Evolutionary conservation across 163 green algal species (phyloP).

Genomic region (Trebouxia gelatinosa): DNA sequence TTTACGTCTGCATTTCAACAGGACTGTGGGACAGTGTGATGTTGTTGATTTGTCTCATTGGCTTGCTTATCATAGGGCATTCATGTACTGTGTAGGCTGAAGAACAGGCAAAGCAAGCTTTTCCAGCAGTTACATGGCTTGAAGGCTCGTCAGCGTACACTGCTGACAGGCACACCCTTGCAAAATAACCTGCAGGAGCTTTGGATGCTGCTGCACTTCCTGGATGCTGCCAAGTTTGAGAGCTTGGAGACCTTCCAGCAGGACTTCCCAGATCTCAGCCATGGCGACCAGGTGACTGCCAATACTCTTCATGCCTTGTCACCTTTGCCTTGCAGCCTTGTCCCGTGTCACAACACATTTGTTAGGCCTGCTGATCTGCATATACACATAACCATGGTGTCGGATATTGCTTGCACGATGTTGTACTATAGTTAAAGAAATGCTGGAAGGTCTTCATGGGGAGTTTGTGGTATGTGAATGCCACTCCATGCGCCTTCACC

Average conservation of each 20-base stretch:
- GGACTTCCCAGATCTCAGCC: conserved; percentile 56
- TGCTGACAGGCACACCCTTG: conserved; percentile 62
- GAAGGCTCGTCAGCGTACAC: conserved; percentile 39
- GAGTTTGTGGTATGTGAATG: too few relatives aligned
- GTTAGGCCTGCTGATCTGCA: too few relatives aligned
- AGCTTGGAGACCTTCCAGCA: conserved; percentile 65
- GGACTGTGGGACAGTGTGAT: not conserved
- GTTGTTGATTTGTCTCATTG: not conserved
- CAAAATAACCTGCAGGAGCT: conserved; percentile 89
- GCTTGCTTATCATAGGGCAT: not conserved
- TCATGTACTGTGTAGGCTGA: conserved; percentile 1
- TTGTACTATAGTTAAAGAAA: too few relatives aligned
- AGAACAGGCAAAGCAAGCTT: conserved; percentile 48
- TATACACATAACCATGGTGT: too few relatives aligned
- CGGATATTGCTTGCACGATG: too few relatives aligned
- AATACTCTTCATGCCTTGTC: not conserved
- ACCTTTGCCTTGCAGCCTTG: too few relatives aligned
- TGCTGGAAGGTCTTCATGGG: too few relatives aligned
- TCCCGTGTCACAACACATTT: too few relatives aligned
- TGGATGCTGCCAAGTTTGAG: conserved; percentile 77
- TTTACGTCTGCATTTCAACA: too few relatives aligned
- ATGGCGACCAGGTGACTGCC: conserved; percentile 60
- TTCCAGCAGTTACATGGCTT: conserved; percentile 43
- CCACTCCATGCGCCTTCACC: too few relatives aligned
- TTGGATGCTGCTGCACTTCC: conserved; percentile 87